phyloP scores from a whole-genome alignment of 257 asterid species.

The Solanum chilense region DNA sequence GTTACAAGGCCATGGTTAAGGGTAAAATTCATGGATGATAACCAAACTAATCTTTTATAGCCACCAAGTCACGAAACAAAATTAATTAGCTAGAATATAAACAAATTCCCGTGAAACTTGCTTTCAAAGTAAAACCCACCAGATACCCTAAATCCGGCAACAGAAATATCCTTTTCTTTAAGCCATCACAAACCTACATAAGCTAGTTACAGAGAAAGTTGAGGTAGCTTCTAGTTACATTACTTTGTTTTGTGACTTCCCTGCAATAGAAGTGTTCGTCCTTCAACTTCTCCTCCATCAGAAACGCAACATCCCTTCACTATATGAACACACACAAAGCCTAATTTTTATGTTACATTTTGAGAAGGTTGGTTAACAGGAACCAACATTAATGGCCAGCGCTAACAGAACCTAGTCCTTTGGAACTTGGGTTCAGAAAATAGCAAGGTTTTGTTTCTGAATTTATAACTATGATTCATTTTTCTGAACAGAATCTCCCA shows the following conservation, averaged over 20 bases:
- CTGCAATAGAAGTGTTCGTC: neutral
- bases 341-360: neutral
- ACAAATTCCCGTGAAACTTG: neutral
- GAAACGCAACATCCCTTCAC: neutral
- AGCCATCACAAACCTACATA: neutral
- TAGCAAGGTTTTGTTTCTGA: neutral
- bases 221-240: neutral
- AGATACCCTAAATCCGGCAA: neutral
- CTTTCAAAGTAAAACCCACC: neutral
- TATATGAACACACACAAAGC: neutral
- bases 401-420: neutral
- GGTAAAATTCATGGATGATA: neutral
- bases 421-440: neutral
- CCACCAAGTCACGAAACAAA: neutral
- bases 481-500: neutral
- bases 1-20: neutral
- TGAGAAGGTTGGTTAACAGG: neutral
- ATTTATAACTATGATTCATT: neutral
- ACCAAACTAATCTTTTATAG: neutral
- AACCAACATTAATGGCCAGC: neutral
- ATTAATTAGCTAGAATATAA: neutral
- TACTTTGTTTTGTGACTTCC: neutral
- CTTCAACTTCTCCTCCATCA: neutral
- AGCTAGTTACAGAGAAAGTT: neutral
- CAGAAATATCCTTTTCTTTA: neutral